phyloP scores from a whole-genome alignment of 352 stramenopile genomes.

The Phytophthora cajani region DNA sequence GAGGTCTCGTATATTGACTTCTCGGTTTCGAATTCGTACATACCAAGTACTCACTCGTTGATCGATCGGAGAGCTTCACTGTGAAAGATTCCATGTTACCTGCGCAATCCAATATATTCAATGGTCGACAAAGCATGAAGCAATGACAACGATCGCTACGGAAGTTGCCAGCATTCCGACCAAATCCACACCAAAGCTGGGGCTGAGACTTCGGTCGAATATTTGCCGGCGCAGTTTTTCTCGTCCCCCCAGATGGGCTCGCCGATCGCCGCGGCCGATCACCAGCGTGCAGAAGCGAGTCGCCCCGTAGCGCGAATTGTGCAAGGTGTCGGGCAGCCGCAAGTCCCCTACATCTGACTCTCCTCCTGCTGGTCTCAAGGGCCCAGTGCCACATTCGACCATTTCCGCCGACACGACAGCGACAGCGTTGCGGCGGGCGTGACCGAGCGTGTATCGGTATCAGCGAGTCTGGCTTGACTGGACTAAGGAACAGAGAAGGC shows the following conservation, averaged over 20 bases:
- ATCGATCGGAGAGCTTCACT: too few relatives aligned
- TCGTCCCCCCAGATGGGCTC: conserved; percentile 24
- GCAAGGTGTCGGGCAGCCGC: conserved; percentile 21
- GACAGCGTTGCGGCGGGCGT: conserved; percentile 16
- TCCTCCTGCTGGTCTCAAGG: conserved; percentile 12
- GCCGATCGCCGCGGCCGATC: conserved; percentile 34
- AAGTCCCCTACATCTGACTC: conserved; percentile 40
- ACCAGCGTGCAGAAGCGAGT: conserved; percentile 38
- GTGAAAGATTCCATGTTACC: too few relatives aligned
- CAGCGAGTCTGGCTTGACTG: background rate
- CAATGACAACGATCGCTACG: conserved; percentile 14
- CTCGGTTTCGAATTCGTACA: too few relatives aligned
- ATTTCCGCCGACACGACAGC: conserved; percentile 26
- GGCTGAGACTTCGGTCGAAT: background rate
- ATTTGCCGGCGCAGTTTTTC: conserved; percentile 19
- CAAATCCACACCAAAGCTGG: conserved; percentile 14
- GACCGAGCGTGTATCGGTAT: background rate
- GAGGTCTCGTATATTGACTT: too few relatives aligned
- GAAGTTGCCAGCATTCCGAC: conserved; percentile 10
- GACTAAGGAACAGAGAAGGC: too few relatives aligned
- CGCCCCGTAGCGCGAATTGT: conserved; percentile 32
- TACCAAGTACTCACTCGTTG: too few relatives aligned
- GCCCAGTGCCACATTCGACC: conserved; percentile 18
- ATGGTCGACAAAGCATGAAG: conserved; percentile 9
- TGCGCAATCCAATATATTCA: too few relatives aligned